Conservation (phyloP, 768 basidiomycete genomes). For the Mycena capillaripes region DNA sequence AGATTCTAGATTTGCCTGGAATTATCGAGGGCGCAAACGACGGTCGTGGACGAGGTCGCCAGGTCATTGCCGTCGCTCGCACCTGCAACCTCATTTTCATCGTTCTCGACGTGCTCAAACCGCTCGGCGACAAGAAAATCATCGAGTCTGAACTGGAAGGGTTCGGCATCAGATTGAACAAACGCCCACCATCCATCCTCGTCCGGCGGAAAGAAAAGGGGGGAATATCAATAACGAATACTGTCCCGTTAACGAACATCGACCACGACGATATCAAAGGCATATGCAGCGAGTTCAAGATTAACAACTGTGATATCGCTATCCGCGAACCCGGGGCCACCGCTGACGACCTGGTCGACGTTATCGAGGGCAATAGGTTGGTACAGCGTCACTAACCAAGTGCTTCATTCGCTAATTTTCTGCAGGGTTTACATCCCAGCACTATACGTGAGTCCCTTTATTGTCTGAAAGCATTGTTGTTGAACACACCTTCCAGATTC, state of each 20-base stretch:
- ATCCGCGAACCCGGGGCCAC: constrained; percentile 95
- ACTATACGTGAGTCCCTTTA: constrained; percentile 76
- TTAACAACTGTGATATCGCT: constrained; percentile 91
- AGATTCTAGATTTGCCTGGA: constrained; percentile 94
- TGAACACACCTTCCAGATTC: constrained; percentile 59
- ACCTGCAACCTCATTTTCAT: constrained; percentile 99
- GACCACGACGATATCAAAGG: constrained; percentile 98
- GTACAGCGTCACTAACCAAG: constrained; percentile 31
- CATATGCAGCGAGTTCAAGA: constrained; percentile 91
- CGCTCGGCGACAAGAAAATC: constrained; percentile 93
- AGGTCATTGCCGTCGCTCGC: constrained; percentile 94
- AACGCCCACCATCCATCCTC: constrained; percentile 88
- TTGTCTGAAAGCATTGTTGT: background rate
- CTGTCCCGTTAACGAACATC: constrained; percentile 92
- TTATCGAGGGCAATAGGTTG: constrained; percentile 94
- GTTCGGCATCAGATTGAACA: constrained; percentile 98
- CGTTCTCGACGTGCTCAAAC: constrained; percentile 97
- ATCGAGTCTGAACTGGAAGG: constrained; percentile 96
- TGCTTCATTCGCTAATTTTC: constrained; percentile 3
- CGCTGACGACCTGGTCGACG: constrained; percentile 96
- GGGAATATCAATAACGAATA: constrained; percentile 95
- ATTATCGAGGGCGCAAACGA: constrained; percentile 99
- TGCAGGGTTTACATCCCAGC: constrained; percentile 94
- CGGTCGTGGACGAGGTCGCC: constrained; percentile 95
- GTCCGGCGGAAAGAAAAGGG: constrained; percentile 93